Percentiles rank a stretch among this genome's conserved stretches.
These are phyloP conservation scores for Jamesozyma gamospora DNA, from an alignment of 805 yeast species.

Conservation along the genomic window DNA sequence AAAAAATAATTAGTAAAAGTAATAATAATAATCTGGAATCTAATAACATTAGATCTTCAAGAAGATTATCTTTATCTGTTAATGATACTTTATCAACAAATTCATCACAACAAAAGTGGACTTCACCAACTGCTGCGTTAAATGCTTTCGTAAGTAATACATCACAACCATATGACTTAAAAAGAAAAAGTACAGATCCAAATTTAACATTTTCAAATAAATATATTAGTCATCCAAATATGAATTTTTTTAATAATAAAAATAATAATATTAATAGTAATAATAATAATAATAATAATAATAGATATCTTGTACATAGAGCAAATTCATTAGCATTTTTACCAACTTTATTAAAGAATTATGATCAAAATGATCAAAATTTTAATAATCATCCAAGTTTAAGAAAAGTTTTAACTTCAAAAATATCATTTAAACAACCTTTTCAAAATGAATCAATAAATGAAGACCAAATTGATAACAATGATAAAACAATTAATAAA, in stretches of 20 bases:
- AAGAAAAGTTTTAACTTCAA: conserved; percentile 1
- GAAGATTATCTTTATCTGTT: conserved; percentile 5
- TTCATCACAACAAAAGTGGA: conserved; percentile 5
- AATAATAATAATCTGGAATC: not conserved
- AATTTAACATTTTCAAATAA: not conserved
- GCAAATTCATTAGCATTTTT: conserved; percentile 15
- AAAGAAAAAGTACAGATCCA: conserved; percentile 3
- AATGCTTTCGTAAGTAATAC: conserved; percentile 24
- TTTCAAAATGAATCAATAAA: not conserved
- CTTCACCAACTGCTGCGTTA: conserved; percentile 19
- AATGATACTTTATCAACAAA: conserved; percentile 1
- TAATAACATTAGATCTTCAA: not conserved
- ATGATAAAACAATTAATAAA: not conserved
- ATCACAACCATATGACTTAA: not conserved
- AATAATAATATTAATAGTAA: not conserved
- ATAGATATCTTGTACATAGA: conserved; percentile 8
- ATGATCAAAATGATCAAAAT: not conserved
- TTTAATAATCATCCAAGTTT: not conserved
- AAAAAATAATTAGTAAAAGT: not conserved
- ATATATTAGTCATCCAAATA: too few species aligned
- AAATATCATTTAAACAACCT: conserved; percentile 3
- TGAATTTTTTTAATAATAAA: not conserved
- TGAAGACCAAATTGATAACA: not conserved
- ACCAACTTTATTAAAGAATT: conserved; percentile 8
- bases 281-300: not conserved